Conservation (phyloP, 306 rosid genomes). For the Acacia crassicarpa region DNA sequence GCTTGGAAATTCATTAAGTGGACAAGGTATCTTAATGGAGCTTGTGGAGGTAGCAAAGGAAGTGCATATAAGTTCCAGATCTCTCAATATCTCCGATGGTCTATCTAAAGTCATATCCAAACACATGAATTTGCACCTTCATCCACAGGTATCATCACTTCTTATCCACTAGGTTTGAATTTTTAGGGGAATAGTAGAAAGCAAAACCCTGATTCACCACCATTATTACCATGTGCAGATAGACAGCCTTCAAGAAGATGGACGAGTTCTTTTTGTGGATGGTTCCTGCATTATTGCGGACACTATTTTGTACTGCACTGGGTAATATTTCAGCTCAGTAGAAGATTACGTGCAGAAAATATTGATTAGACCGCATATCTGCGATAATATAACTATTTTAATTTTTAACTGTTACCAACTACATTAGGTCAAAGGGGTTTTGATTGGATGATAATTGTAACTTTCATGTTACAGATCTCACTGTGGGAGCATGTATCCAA, state of each 20-base stretch:
- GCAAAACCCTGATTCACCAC: background rate
- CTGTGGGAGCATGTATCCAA: conserved; percentile 37
- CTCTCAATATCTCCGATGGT: conserved; percentile 60
- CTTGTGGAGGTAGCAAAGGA: conserved; percentile 77
- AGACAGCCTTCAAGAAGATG: conserved; percentile 74
- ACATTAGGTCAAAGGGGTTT: conserved; percentile 3
- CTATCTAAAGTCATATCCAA: conserved; percentile 80
- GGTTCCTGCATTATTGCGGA: conserved; percentile 74
- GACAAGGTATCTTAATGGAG: conserved; percentile 86
- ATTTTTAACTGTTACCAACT: background rate
- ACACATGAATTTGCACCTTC: conserved; percentile 64
- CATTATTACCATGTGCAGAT: conserved; percentile 53
- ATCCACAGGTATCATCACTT: conserved; percentile 57
- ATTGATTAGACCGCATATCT: background rate
- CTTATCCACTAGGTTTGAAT: background rate
- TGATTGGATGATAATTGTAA: conserved; percentile 42
- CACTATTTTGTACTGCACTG: conserved; percentile 78
- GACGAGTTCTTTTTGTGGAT: conserved; percentile 66
- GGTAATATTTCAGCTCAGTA: conserved; percentile 42
- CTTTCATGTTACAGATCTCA: conserved; percentile 24
- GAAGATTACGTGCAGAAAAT: background rate
- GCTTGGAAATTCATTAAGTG: conserved; percentile 80
- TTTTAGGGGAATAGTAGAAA: background rate
- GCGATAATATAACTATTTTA: background rate
- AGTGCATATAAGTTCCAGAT: conserved; percentile 69